Percentiles rank a stretch among this genome's conserved stretches.
Conservation (phyloP, 2,329 filamentous ascomycete species). For the Seiridium unicorne region DNA sequence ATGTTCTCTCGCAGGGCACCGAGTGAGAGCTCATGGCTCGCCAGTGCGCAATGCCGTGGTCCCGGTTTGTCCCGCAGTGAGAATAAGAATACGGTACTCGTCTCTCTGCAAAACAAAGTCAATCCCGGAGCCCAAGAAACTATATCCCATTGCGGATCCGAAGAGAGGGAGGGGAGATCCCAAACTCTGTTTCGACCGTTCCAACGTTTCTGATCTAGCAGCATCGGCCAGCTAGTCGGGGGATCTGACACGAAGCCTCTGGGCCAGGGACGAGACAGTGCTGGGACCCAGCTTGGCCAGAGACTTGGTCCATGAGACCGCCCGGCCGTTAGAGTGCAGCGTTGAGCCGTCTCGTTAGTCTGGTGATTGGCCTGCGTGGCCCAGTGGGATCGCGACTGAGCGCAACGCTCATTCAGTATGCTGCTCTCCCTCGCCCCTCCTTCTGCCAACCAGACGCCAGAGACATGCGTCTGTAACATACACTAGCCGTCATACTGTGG, state of each 20-base stretch:
- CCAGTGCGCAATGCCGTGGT: too few relatives aligned
- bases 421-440: background rate
- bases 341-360: background rate
- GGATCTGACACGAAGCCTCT: background rate
- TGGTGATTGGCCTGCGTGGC: background rate
- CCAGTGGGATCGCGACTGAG: background rate
- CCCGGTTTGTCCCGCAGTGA: too few relatives aligned
- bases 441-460: constrained; percentile 4
- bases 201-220: background rate
- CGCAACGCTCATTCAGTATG: constrained; percentile 3
- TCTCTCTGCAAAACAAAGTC: too few relatives aligned
- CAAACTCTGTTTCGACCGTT: background rate
- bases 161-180: background rate
- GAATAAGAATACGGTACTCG: too few relatives aligned
- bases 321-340: constrained; percentile 4
- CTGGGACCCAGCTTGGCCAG: background rate
- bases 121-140: too few relatives aligned
- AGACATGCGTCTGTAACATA: constrained; percentile 12
- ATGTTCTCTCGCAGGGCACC: background rate
- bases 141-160: background rate
- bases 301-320: background rate
- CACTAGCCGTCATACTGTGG: constrained; percentile 9
- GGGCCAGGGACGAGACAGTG: background rate
- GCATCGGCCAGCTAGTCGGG: background rate
- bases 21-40: background rate